Evolutionary conservation across 1,284 basidiomycete species (phyloP), one percentile per base, ranked within the genome.

Genomic region (Cystobasidium sp.): DNA sequence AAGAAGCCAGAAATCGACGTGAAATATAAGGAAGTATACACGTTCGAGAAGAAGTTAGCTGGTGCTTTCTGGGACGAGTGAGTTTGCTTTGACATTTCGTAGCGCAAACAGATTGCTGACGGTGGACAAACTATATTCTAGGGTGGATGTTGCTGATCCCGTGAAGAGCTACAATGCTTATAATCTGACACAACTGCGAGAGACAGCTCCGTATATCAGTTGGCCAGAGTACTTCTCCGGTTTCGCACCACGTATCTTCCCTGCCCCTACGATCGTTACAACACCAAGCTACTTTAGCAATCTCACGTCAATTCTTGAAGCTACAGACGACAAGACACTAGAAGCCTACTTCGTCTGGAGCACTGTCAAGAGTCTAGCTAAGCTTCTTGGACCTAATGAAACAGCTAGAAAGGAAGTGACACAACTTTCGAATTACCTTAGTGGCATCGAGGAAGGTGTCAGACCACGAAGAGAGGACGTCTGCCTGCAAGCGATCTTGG

Each of bases 141-240:
- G 78, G 85, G 92, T 85, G 87, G 81, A 84, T 74, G 80, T 86
- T 56, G 83, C 81, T 75, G 85, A 98, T 81, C 96, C 95, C 0
- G 85, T 93, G 69, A 89, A 86, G 59, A 91, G 92, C 0, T 98
- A 99, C 85, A 97, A 99, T 82, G 94, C 94, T 75, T 85, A 86
- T 71, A 89, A 91, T 68, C 85, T 96, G 65, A 88, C 89, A n/a
- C 84, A 86, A 8, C 84, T 89, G 4, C 84, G 78, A 31, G 66
- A 78, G 59, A 77, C 80, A 7, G 79, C 97, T 18, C 87, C 90
- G 0, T 88, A 93, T 80, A 87, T 98, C 66, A 86, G 92, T 79
- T 93, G 97, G 83, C 85, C 87, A 0, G 85, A 88, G 41, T 97
- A 97, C 83, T 89, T 98, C 76, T 88, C 93, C 0, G 85, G 91